These are phyloP conservation scores for Centaurea solstitialis DNA, from an alignment of 129 eudicot genomes.

Conservation along the genomic window DNA sequence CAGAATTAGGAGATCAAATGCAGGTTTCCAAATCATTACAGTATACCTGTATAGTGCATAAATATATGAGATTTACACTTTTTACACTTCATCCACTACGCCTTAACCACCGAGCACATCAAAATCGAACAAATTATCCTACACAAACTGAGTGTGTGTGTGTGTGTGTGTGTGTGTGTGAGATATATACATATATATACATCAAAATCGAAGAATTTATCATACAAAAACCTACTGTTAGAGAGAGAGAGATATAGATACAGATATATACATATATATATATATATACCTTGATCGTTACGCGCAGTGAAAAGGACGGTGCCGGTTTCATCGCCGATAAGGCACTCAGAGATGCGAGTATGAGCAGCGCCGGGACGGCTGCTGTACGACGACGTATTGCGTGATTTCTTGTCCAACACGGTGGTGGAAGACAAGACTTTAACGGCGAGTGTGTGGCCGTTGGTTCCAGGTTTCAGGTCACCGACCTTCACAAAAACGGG, in stretches of 20 bases:
- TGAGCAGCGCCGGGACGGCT: conserved; percentile 28
- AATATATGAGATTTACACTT: too few relatives aligned
- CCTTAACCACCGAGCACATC: neutral
- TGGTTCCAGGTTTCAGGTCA: conserved; percentile 66
- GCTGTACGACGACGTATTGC: conserved; percentile 33
- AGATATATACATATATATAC: too few relatives aligned
- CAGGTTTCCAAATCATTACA: neutral
- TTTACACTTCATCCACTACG: too few relatives aligned
- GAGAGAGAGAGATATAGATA: neutral
- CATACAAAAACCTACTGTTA: too few relatives aligned
- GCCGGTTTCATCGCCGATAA: conserved; percentile 13
- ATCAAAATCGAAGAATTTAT: neutral
- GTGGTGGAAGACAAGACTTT: conserved; percentile 59
- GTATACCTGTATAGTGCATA: too few relatives aligned
- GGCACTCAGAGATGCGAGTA: conserved; percentile 7
- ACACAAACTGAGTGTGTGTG: neutral
- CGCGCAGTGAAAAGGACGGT: conserved; percentile 7
- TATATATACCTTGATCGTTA: conserved; percentile 24
- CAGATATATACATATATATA: neutral
- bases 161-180: too few relatives aligned
- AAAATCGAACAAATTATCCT: neutral
- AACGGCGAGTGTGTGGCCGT: conserved; percentile 62
- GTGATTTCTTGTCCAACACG: conserved; percentile 57
- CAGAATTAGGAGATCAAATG: neutral
- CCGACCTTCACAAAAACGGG: conserved; percentile 70